These are phyloP conservation scores for Aquilaria sinensis DNA, from an alignment of 345 rosid species.

Conservation along the genomic window DNA sequence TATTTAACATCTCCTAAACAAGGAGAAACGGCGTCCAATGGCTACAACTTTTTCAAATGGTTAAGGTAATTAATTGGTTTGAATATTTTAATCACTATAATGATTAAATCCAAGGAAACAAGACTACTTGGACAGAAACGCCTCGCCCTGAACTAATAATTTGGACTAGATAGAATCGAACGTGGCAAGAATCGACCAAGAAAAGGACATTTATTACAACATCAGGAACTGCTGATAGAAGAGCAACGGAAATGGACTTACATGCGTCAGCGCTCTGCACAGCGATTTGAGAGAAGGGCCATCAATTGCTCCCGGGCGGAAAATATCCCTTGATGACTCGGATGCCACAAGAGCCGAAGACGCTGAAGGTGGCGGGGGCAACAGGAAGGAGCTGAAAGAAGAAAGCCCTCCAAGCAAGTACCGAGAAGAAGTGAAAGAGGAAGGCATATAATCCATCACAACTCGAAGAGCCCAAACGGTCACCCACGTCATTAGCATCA, in stretches of 20 bases:
- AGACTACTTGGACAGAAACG: not conserved
- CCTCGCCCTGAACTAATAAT: not conserved
- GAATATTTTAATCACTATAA: not conserved
- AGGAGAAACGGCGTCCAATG: no score
- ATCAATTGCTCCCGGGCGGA: constrained; percentile 34
- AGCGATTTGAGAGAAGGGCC: constrained; percentile 50
- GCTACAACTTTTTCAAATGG: no score
- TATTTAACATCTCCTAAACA: no score
- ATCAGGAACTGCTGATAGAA: not conserved
- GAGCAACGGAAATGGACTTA: constrained; percentile 25
- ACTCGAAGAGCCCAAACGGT: constrained; percentile 59
- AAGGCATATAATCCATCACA: constrained; percentile 49
- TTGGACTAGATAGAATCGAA: not conserved
- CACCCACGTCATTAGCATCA: constrained; percentile 58
- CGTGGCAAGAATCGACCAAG: no score
- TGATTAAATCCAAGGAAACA: not conserved
- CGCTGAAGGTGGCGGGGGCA: constrained; percentile 18
- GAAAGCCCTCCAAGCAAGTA: constrained; percentile 9
- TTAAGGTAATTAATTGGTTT: no score
- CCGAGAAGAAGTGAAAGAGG: constrained; percentile 15
- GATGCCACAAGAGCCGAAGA: constrained; percentile 28
- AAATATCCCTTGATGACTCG: constrained; percentile 32
- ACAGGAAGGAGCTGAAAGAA: not conserved
- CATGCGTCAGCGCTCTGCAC: constrained; percentile 64
- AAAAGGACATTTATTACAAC: not conserved